These are phyloP conservation scores for Calonectria pauciramosa DNA, from an alignment of 2,329 filamentous ascomycete genomes.

Conservation along the genomic window DNA sequence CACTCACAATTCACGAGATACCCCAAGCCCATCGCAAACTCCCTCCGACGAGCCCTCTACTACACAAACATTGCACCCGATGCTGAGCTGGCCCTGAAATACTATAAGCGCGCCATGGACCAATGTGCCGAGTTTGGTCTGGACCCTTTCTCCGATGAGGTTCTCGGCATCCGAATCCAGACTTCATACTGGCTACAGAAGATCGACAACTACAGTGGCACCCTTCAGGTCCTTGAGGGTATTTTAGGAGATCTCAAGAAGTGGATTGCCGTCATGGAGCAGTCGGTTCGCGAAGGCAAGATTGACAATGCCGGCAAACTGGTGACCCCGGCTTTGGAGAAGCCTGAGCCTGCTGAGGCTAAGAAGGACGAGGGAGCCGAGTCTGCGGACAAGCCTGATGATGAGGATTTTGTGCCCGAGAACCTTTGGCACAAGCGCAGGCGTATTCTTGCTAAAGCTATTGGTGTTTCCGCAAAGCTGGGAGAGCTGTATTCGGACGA, in stretches of 20 bases:
- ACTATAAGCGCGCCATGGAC: conserved; percentile 84
- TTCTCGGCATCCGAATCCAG: conserved; percentile 89
- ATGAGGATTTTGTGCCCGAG: conserved; percentile 53
- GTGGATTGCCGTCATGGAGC: conserved; percentile 71
- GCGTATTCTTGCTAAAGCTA: conserved; percentile 78
- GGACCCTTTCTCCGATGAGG: conserved; percentile 91
- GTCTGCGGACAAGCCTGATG: conserved; percentile 42
- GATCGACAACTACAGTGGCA: conserved; percentile 76
- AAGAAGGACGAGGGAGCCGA: conserved; percentile 23
- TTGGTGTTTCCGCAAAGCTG: conserved; percentile 85
- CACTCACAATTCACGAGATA: conserved; percentile 68
- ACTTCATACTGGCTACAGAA: conserved; percentile 85
- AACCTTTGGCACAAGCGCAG: conserved; percentile 71
- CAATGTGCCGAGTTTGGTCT: conserved; percentile 80
- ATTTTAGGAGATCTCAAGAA: conserved; percentile 77
- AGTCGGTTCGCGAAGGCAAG: conserved; percentile 61
- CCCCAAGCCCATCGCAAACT: conserved; percentile 80
- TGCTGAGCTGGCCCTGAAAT: conserved; percentile 82
- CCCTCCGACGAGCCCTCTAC: conserved; percentile 87
- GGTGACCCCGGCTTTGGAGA: conserved; percentile 34
- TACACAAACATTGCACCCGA: conserved; percentile 85
- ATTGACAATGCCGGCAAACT: conserved; percentile 57
- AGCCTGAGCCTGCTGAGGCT: conserved; percentile 17
- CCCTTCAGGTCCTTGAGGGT: conserved; percentile 84
- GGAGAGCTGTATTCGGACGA: conserved; percentile 85